Base-by-base conservation (phyloP, 768 basidiomycete genomes). In the Suillus sp. region DNA sequence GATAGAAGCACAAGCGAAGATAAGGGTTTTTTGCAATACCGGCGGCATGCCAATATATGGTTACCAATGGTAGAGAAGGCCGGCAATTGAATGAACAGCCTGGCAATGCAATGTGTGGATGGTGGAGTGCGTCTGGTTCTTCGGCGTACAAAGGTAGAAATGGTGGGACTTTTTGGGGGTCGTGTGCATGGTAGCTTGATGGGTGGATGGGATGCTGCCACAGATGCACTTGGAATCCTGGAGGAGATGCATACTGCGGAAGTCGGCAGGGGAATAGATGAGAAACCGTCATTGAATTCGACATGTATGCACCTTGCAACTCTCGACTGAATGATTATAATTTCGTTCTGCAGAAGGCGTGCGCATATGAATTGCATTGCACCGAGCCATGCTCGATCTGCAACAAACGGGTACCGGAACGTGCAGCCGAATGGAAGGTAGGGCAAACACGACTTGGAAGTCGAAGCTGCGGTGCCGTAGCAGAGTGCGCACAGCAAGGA, bases 11-110 rank as follows among this genome's bases (percentile, higher is more conserved):
- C 50, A 10, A 32, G 8, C 30, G 50, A 18, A 51, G 50, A 51
- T 51, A 51, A 51, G 50, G 10, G 9, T 18, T 50, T 50, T 48
- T 48, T 27, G 27, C 50, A 30, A 51, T 51, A 51, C 50, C 50
- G 50, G 50, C 50, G 50, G 25, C 18, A 51, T 30, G 16, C 14
- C 48, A 48, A 14, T 48, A 18, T 20, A 51, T 4, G 50, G 27
- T 27, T 9, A 32, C 50, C 27, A 51, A 50, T 18, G 16, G 25
- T 27, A 16, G 25, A 50, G 48, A 27, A 27, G 27, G 50, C 18
- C 48, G 48, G 47, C 47, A 48, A 48, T 48, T 14, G 47, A 50
- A 51, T 9, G 50, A 51, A 51, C 30, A 16, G 7, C 25, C 7
- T 16, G 8, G 27, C 25, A 4, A 48, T 27, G 48, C 7, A 25